Evolutionary conservation across 2,329 filamentous ascomycete species (phyloP).

Genomic region (Colletotrichum ledebouriae): DNA sequence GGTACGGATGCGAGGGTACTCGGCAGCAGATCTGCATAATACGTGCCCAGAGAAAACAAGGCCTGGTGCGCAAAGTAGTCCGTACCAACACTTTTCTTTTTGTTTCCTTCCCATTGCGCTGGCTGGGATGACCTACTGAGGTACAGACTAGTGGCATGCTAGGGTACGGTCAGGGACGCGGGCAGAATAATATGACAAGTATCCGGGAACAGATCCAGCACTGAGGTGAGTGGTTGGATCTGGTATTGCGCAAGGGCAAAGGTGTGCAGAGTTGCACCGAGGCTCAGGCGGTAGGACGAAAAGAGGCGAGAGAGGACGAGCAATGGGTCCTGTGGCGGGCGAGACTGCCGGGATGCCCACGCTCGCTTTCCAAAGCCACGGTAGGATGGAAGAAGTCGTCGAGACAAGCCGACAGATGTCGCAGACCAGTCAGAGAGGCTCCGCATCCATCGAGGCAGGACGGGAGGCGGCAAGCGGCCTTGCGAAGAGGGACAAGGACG

Average conservation of each 20-base stretch:
- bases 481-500: conserved; percentile 13
- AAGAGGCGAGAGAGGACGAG: conserved; percentile 30
- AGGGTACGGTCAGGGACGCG: conserved; percentile 1
- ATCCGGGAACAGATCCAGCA: background rate
- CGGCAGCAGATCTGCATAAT: conserved; percentile 35
- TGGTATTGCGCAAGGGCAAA: conserved; percentile 10
- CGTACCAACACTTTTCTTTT: conserved; percentile 1
- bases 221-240: background rate
- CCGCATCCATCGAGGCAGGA: conserved; percentile 15
- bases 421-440: conserved; percentile 1
- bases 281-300: conserved; percentile 34
- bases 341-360: conserved; percentile 29
- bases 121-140: conserved; percentile 38
- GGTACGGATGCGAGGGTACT: conserved; percentile 4
- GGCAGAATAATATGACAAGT: background rate
- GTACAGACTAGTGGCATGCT: conserved; percentile 19
- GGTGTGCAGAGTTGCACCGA: conserved; percentile 23
- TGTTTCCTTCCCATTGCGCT: conserved; percentile 5
- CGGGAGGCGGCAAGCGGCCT: conserved; percentile 4
- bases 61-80: conserved; percentile 23
- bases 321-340: conserved; percentile 19
- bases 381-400: conserved; percentile 18
- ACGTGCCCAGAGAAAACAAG: conserved; percentile 14
- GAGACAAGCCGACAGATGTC: conserved; percentile 6
- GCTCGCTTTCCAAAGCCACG: conserved; percentile 35